Evolutionary conservation across 2,329 filamentous ascomycete species (phyloP), one percentile per base, ranked within the genome.

Genomic region (Ceratocystis albifundus): DNA sequence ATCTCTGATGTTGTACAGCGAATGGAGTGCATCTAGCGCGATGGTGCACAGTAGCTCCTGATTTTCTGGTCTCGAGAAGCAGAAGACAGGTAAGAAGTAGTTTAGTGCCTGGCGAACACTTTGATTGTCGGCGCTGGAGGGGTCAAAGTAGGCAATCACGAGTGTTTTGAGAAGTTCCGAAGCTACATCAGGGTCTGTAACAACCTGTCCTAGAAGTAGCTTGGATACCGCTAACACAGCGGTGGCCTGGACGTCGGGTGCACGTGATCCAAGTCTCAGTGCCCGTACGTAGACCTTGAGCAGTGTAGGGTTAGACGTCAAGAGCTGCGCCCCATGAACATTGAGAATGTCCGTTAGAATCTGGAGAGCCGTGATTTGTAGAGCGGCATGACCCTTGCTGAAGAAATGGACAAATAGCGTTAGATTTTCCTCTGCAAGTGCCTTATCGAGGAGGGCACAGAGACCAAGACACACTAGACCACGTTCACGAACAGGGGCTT

Each of bases 391-490:
- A 1, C 94, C 94, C 77, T 96, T 96, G 75, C 80, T 88, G 77
- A 95, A 96, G 79, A 96, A 96, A 74, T 96, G 92, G 75, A 96
- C 89, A 76, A 99, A 99, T 2, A 99, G 82, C 0, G 85, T 88
- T 69, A 97, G 79, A 74, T 99, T 97, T 74, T 96, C 91, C 73
- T 93, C 88, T 0, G 94, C 94, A 25, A 97, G 84, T 7, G 90
- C 90, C 76, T 90, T 90, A 73, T 96, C 92, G 6, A 99, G 84
- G 36, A 99, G 81, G 70, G 92, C 92, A 74, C 91, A 96, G 8
- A 99, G 80, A 3, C 94, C 94, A 8, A 99, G 78, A 72, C 93
- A 97, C 22, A 95, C 81, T 12, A 99, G 80, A 20, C 94, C 94
- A 66, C 90, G 84, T 76, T 99, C 94, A 69, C 94, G 85, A 57